These are phyloP conservation scores for Ogataea sp. DNA, from an alignment of 805 yeast genomes.

Conservation along the genomic window DNA sequence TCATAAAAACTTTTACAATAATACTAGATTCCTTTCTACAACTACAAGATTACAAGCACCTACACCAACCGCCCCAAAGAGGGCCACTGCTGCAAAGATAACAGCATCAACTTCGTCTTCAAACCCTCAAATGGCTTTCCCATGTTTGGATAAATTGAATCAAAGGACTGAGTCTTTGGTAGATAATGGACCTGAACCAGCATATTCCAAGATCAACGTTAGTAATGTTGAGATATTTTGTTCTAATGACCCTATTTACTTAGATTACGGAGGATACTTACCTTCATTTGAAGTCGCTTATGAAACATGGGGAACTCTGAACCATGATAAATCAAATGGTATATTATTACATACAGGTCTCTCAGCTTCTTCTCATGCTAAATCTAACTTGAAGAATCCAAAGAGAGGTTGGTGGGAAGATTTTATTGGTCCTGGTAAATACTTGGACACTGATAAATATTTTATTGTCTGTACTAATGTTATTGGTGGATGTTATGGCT, in stretches of 20 bases:
- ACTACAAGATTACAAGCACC: not conserved
- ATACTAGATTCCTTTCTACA: not conserved
- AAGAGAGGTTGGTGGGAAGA: conserved; percentile 94
- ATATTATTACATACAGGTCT: conserved; percentile 83
- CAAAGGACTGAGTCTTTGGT: conserved; percentile 35
- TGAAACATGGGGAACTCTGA: conserved; percentile 84
- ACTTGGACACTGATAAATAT: conserved; percentile 73
- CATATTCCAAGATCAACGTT: conserved; percentile 57
- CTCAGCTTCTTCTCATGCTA: conserved; percentile 91
- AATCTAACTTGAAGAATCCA: conserved; percentile 60
- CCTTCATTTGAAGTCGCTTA: conserved; percentile 79
- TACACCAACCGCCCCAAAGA: conserved; percentile 2
- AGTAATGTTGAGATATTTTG: conserved; percentile 58
- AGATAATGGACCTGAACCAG: conserved; percentile 80
- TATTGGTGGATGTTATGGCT: conserved; percentile 90
- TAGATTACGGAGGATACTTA: conserved; percentile 77
- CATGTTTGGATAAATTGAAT: conserved; percentile 78
- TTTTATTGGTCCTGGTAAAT: conserved; percentile 78
- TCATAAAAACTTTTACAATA: no score
- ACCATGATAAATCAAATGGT: conserved; percentile 57
- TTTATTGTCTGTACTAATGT: conserved; percentile 88
- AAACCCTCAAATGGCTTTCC: conserved; percentile 67
- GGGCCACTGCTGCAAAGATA: not conserved
- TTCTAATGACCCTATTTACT: conserved; percentile 49
- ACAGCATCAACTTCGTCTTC: not conserved